Percentiles rank a stretch among this genome's conserved stretches.
Evolutionary conservation across 305 asterid genomes (phyloP).

Genomic region (Rubia balearica): DNA sequence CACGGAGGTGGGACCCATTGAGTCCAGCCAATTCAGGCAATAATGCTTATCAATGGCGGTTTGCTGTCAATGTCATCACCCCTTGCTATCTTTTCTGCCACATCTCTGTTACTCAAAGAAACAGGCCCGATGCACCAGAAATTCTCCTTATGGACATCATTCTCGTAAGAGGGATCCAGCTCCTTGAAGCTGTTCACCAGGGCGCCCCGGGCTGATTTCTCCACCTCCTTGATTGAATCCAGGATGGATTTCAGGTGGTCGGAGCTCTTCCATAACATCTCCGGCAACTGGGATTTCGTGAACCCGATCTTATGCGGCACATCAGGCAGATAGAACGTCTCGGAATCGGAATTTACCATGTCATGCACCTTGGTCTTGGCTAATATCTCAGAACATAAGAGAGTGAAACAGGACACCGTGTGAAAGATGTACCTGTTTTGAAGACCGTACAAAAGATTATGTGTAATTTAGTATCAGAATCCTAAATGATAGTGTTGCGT

Average conservation of each 20-base stretch:
- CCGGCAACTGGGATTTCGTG: constrained; percentile 26
- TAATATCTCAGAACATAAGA: constrained; percentile 21
- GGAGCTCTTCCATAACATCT: constrained; percentile 8
- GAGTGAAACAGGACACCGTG: constrained; percentile 40
- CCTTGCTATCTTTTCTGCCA: no score
- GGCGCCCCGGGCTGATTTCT: constrained; percentile 23
- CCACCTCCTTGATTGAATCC: constrained; percentile 16
- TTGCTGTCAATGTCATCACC: no score
- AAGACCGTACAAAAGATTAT: no score
- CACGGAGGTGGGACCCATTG: constrained; percentile 23
- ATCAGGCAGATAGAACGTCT: constrained; percentile 22
- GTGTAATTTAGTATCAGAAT: no score
- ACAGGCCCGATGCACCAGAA: constrained; percentile 48
- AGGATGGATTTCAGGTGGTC: constrained; percentile 8
- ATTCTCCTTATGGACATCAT: constrained; percentile 19
- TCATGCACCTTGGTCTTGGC: constrained; percentile 1
- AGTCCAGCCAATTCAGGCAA: constrained; percentile 35
- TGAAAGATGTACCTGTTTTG: constrained; percentile 29
- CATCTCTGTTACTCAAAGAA: constrained; percentile 21
- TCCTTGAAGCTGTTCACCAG: constrained; percentile 37
- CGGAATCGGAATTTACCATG: constrained; percentile 11
- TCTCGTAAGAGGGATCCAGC: constrained; percentile 30
- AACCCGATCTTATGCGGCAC: constrained; percentile 32
- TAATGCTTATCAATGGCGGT: constrained; percentile 19
- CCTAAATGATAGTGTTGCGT: no score